These are phyloP conservation scores for Lasiosphaeris hirsuta DNA, from an alignment of 495 filamentous ascomycete species.

Conservation along the genomic window DNA sequence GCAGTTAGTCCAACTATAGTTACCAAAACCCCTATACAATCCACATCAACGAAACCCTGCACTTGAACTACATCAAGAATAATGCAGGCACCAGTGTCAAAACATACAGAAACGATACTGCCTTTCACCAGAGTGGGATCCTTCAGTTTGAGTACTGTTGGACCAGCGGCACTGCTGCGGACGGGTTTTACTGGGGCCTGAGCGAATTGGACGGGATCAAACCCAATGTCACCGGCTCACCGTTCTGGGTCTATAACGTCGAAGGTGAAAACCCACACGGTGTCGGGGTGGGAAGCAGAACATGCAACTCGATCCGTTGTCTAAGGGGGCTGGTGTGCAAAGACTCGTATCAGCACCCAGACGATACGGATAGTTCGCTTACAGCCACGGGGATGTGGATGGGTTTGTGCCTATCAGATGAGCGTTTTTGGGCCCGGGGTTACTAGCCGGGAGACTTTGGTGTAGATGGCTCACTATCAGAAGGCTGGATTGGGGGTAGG, in stretches of 20 bases:
- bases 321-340: too few relatives aligned
- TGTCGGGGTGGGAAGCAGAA: too few relatives aligned
- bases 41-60: not conserved
- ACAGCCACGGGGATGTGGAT: too few relatives aligned
- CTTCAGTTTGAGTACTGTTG: slow-evolving; percentile 20
- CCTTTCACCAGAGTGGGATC: slow-evolving; percentile 9
- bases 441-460: too few relatives aligned
- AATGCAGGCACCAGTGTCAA: slow-evolving; percentile 14
- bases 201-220: slow-evolving; percentile 14
- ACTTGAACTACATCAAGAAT: slow-evolving; percentile 7
- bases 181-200: slow-evolving; percentile 12
- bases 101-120: slow-evolving; percentile 6
- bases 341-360: too few relatives aligned
- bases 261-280: slow-evolving; percentile 5
- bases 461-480: too few relatives aligned
- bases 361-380: too few relatives aligned
- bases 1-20: too few relatives aligned
- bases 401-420: too few relatives aligned
- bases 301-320: too few relatives aligned
- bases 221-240: slow-evolving; percentile 9
- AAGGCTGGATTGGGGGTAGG: too few relatives aligned
- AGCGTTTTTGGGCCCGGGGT: too few relatives aligned
- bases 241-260: slow-evolving; percentile 16
- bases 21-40: not conserved
- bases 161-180: not conserved